phyloP scores from a whole-genome alignment of 495 filamentous ascomycete genomes.

The Astrothelium subdiscretum region DNA sequence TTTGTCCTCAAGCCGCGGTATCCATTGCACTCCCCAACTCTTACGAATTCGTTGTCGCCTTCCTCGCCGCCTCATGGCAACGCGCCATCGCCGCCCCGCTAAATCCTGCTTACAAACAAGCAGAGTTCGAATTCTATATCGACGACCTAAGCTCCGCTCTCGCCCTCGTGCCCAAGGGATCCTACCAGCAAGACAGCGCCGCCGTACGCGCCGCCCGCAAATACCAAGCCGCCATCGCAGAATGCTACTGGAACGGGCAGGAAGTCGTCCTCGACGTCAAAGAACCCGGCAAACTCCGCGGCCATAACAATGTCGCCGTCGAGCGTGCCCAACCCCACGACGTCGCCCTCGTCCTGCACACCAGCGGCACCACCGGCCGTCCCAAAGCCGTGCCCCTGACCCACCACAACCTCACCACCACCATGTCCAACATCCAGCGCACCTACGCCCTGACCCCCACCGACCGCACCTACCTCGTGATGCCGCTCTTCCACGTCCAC shows the following conservation, averaged over 20 bases:
- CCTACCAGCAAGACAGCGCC: slow-evolving; percentile 47
- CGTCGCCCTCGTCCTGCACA: slow-evolving; percentile 54
- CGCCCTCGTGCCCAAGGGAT: slow-evolving; percentile 58
- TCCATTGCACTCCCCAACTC: slow-evolving; percentile 19
- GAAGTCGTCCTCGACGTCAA: slow-evolving; percentile 67
- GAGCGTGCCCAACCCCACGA: slow-evolving; percentile 45
- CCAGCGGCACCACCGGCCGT: slow-evolving; percentile 67
- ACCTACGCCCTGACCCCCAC: slow-evolving; percentile 57
- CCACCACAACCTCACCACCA: slow-evolving; percentile 63
- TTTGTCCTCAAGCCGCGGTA: slow-evolving; percentile 14
- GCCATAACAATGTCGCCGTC: slow-evolving; percentile 36
- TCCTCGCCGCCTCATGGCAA: slow-evolving; percentile 67
- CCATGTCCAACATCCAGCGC: slow-evolving; percentile 62
- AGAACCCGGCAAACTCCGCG: slow-evolving; percentile 53
- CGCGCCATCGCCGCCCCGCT: slow-evolving; percentile 68
- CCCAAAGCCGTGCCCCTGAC: slow-evolving; percentile 77
- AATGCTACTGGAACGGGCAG: slow-evolving; percentile 60
- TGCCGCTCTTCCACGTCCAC: slow-evolving; percentile 86
- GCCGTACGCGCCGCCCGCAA: slow-evolving; percentile 63
- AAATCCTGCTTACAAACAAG: slow-evolving; percentile 74
- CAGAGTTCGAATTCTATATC: slow-evolving; percentile 84
- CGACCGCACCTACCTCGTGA: slow-evolving; percentile 76
- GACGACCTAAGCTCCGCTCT: slow-evolving; percentile 68
- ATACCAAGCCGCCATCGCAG: slow-evolving; percentile 67
- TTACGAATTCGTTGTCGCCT: slow-evolving; percentile 26